Conservation (phyloP, 768 basidiomycete species). For the Boletellus emodensis region DNA sequence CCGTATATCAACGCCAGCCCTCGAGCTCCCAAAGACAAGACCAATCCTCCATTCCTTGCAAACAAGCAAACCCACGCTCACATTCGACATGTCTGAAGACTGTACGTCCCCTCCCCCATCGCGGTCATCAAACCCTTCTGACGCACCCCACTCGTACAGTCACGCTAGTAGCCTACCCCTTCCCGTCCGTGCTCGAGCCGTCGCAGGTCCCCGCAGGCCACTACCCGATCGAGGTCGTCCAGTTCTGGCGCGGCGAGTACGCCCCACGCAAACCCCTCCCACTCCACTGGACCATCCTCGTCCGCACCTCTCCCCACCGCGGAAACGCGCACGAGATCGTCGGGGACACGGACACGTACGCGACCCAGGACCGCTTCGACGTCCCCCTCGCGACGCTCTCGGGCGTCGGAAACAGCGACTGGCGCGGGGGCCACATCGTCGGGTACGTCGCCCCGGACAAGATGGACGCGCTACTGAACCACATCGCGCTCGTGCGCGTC, state of each 20-base stretch:
- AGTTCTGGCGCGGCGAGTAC: constrained; percentile 27
- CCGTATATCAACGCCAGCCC: no score
- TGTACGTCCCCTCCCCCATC: no score
- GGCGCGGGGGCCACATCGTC: constrained; percentile 23
- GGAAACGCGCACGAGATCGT: constrained; percentile 27
- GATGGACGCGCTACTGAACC: constrained; percentile 7
- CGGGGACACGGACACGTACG: constrained; percentile 23
- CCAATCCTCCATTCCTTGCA: no score
- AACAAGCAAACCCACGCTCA: no score
- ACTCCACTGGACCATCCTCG: constrained; percentile 26
- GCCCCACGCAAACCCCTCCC: constrained; percentile 5
- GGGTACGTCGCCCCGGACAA: constrained; percentile 16
- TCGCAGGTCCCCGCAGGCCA: constrained; percentile 15
- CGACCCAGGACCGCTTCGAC: constrained; percentile 10
- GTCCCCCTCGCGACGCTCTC: not conserved
- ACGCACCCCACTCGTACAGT: not conserved
- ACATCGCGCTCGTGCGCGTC: constrained; percentile 17
- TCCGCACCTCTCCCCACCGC: constrained; percentile 15
- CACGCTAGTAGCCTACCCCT: not conserved
- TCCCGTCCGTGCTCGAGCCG: constrained; percentile 13
- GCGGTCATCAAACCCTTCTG: no score
- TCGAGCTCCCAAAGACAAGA: no score
- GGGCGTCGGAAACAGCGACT: constrained; percentile 4
- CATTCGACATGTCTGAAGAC: no score
- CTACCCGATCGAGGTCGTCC: constrained; percentile 25